These are phyloP conservation scores for Holtermannia corniformis DNA, from an alignment of 768 basidiomycete species.

Conservation along the genomic window DNA sequence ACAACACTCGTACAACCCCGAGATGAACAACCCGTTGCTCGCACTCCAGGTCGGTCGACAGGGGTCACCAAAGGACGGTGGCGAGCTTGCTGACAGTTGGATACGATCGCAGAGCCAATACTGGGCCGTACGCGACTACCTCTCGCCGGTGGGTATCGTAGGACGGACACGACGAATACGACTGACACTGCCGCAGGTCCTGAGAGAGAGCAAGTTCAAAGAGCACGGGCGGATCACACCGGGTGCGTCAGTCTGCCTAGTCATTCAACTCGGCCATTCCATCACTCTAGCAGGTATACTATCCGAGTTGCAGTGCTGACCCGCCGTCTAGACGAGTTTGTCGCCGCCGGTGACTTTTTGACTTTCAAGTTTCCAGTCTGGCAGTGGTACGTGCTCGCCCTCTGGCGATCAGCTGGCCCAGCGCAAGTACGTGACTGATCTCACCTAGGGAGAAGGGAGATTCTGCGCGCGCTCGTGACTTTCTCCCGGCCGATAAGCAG, in stretches of 20 bases:
- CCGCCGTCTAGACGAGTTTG: slow-evolving; percentile 92
- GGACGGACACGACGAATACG: not conserved
- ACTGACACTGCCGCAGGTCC: slow-evolving; percentile 52
- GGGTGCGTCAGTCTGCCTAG: slow-evolving; percentile 46
- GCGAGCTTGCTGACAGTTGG: slow-evolving; percentile 1
- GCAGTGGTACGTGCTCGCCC: slow-evolving; percentile 60
- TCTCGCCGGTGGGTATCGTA: slow-evolving; percentile 46
- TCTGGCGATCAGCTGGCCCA: not conserved
- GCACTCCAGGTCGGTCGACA: slow-evolving; percentile 41
- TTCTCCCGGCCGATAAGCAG: slow-evolving; percentile 90
- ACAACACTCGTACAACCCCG: not conserved
- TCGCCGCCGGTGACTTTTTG: slow-evolving; percentile 94
- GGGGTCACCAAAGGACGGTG: not conserved
- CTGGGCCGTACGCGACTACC: slow-evolving; percentile 88
- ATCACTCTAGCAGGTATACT: not conserved
- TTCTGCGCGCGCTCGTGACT: slow-evolving; percentile 71
- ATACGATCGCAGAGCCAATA: slow-evolving; percentile 64
- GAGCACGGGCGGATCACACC: slow-evolving; percentile 95
- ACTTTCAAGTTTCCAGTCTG: slow-evolving; percentile 98
- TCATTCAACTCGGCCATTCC: not conserved
- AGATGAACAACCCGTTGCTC: slow-evolving; percentile 38
- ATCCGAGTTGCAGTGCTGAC: slow-evolving; percentile 20
- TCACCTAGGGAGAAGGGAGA: slow-evolving; percentile 81
- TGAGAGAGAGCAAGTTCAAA: slow-evolving; percentile 97
- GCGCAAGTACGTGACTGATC: slow-evolving; percentile 6